These are phyloP conservation scores for Zygotorulaspora florentina DNA, from an alignment of 805 yeast genomes.

Conservation along the genomic window DNA sequence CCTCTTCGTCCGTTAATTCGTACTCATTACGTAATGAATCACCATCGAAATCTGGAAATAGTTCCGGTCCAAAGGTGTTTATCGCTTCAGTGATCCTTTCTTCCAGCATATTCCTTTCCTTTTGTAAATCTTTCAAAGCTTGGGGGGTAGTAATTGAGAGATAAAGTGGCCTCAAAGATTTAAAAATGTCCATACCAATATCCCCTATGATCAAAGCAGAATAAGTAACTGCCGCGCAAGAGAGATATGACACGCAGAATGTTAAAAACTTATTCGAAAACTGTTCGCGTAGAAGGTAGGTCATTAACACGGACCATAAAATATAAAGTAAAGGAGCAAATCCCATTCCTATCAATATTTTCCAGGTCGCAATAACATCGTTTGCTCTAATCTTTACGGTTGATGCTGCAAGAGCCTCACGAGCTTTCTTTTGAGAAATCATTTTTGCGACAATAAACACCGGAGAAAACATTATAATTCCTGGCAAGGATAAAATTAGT, in stretches of 20 bases:
- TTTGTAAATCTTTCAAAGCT: constrained; percentile 54
- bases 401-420: constrained; percentile 76
- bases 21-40: constrained; percentile 27
- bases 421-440: constrained; percentile 70
- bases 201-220: constrained; percentile 93
- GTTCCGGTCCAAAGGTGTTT: constrained; percentile 74
- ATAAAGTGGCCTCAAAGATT: constrained; percentile 77
- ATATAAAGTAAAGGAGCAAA: constrained; percentile 83
- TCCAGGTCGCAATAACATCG: constrained; percentile 98
- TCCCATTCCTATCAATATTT: constrained; percentile 82
- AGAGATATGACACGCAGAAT: constrained; percentile 52
- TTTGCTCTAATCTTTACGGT: constrained; percentile 87
- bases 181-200: constrained; percentile 83
- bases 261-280: constrained; percentile 36
- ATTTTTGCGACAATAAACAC: constrained; percentile 74
- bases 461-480: constrained; percentile 82
- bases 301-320: constrained; percentile 66
- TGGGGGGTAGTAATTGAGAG: constrained; percentile 56
- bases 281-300: constrained; percentile 35
- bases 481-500: constrained; percentile 73
- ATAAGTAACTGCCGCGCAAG: constrained; percentile 71
- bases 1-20: constrained; percentile 29
- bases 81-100: constrained; percentile 74
- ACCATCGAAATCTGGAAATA: constrained; percentile 78
- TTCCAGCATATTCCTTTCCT: constrained; percentile 57